phyloP scores from a whole-genome alignment of 768 basidiomycete genomes.

The Agaricus blazei region DNA sequence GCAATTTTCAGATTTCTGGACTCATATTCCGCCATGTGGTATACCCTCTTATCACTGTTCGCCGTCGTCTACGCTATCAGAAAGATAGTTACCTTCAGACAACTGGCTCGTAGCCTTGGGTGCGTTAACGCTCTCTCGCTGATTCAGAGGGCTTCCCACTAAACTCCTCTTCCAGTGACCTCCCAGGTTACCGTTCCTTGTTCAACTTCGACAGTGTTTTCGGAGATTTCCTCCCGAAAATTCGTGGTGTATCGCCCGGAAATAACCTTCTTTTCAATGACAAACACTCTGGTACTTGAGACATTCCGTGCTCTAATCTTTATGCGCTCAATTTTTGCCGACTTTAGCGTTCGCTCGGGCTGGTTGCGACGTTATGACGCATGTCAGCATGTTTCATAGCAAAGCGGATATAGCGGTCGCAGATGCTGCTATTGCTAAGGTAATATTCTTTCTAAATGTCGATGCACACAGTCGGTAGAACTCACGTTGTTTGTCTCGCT shows the following conservation, averaged over 20 bases:
- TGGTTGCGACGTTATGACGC: slow-evolving; percentile 3
- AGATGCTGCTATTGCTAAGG: slow-evolving; percentile 27
- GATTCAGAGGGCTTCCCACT: neutral
- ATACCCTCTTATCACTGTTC: neutral
- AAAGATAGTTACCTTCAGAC: neutral
- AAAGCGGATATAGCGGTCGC: slow-evolving; percentile 17
- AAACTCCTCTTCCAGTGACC: neutral
- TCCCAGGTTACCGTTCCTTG: neutral
- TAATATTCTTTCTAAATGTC: neutral
- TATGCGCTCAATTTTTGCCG: neutral
- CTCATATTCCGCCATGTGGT: no score
- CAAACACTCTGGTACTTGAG: neutral
- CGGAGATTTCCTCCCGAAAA: neutral
- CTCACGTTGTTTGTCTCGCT: neutral
- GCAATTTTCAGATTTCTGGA: no score
- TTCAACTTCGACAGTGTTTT: neutral
- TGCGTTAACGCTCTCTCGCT: neutral
- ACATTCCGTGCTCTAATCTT: no score
- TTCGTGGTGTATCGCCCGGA: neutral
- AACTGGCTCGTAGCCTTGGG: neutral
- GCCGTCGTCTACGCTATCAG: neutral
- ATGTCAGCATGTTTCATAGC: neutral
- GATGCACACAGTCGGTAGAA: neutral
- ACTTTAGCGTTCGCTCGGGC: neutral
- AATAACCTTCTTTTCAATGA: neutral